phyloP scores from a whole-genome alignment of 306 rosid genomes.

The Quercus mongolica region DNA sequence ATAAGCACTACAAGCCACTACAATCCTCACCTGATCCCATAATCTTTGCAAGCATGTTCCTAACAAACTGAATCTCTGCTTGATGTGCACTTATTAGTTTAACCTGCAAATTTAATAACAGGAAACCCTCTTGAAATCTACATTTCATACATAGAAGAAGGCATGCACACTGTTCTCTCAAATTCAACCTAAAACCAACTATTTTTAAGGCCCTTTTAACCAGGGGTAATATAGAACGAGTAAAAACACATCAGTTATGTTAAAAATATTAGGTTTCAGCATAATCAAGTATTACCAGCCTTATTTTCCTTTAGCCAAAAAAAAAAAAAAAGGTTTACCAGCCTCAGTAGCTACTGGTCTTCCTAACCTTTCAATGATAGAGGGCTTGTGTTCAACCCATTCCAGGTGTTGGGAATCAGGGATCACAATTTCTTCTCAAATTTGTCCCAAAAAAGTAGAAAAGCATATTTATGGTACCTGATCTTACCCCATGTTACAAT shows the following conservation, averaged over 20 bases:
- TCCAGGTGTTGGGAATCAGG: background rate
- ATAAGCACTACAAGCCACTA: background rate
- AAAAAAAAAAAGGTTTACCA: background rate
- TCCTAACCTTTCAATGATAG: background rate
- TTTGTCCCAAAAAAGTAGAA: background rate
- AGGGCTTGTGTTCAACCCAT: background rate
- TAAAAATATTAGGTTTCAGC: background rate
- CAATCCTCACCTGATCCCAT: constrained; percentile 61
- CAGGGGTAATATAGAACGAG: background rate
- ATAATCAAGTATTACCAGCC: background rate
- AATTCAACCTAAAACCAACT: background rate
- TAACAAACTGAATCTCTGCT: constrained; percentile 55
- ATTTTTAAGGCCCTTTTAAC: background rate
- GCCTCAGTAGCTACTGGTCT: background rate
- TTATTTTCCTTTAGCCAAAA: too few relatives aligned
- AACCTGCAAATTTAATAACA: constrained; percentile 42
- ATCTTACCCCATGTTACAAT: background rate
- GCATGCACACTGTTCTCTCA: background rate
- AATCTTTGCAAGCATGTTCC: constrained; percentile 38
- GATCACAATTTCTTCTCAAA: background rate
- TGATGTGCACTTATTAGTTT: constrained; percentile 55
- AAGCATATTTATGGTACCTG: background rate
- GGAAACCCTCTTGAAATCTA: background rate
- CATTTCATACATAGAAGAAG: background rate
- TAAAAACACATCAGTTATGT: background rate